These are phyloP conservation scores for Kockovaella imperatae DNA, from an alignment of 768 basidiomycete species.

Conservation along the genomic window DNA sequence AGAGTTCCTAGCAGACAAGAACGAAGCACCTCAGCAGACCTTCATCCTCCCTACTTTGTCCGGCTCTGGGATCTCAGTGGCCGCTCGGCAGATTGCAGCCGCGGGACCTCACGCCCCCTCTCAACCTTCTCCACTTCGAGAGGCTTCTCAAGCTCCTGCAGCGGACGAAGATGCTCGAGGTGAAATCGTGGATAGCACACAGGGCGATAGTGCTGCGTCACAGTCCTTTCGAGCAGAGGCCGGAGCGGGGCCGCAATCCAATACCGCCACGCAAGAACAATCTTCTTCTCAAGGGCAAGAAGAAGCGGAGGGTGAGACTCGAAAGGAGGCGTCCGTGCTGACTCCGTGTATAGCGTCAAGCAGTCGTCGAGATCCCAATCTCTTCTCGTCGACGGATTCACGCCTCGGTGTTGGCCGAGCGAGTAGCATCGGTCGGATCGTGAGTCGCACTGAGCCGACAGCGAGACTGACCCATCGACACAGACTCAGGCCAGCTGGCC, in stretches of 20 bases:
- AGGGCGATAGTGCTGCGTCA: no score
- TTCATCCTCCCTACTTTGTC: constrained; percentile 5
- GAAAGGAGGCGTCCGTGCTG: not conserved
- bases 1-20: constrained; percentile 78
- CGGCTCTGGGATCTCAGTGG: constrained; percentile 4
- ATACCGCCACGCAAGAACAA: not conserved
- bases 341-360: not conserved
- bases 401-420: constrained; percentile 1
- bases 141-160: constrained; percentile 2
- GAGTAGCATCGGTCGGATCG: constrained; percentile 1
- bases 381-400: not conserved
- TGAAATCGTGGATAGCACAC: not conserved
- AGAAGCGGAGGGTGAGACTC: not conserved
- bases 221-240: constrained; percentile 7
- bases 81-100: not conserved
- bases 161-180: constrained; percentile 35
- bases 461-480: not conserved
- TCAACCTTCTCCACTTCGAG: not conserved
- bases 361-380: not conserved
- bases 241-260: constrained; percentile 3
- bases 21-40: constrained; percentile 48
- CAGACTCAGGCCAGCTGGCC: constrained; percentile 22
- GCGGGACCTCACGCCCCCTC: not conserved
- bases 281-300: no score
- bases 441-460: constrained; percentile 1